These are phyloP conservation scores for Coniochaeta ligniaria DNA, from an alignment of 2,329 filamentous ascomycete species.

Conservation along the genomic window DNA sequence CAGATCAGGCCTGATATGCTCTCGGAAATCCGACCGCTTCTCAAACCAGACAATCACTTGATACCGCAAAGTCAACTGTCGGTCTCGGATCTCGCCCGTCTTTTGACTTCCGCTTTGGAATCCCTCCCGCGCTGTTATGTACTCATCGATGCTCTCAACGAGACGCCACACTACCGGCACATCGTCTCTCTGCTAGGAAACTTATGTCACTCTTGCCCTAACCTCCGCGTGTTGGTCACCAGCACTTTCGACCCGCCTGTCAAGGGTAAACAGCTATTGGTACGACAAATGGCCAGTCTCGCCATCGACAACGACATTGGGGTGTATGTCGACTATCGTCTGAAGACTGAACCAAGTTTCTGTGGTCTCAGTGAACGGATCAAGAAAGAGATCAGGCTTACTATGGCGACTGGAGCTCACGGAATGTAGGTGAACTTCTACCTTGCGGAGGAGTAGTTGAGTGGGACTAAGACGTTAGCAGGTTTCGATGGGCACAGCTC, in stretches of 20 bases:
- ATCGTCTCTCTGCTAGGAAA: conserved; percentile 9
- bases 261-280: conserved; percentile 4
- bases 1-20: conserved; percentile 8
- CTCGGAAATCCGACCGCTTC: conserved; percentile 11
- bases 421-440: conserved; percentile 13
- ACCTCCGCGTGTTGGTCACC: conserved; percentile 13
- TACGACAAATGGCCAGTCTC: conserved; percentile 10
- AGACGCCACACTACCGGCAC: conserved; percentile 9
- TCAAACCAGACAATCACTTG: not conserved
- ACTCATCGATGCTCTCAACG: conserved; percentile 16
- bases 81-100: not conserved
- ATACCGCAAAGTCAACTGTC: not conserved
- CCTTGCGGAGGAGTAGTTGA: not conserved
- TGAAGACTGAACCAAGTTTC: conserved; percentile 12
- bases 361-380: conserved; percentile 11
- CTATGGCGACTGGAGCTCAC: conserved; percentile 11
- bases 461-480: conserved; percentile 5
- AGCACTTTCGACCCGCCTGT: conserved; percentile 10
- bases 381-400: conserved; percentile 13
- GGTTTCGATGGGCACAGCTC: conserved; percentile 21
- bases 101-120: conserved; percentile 3
- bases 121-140: conserved; percentile 11
- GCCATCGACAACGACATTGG: conserved; percentile 16
- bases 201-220: conserved; percentile 10
- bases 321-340: conserved; percentile 13